phyloP scores from a whole-genome alignment of 2,329 filamentous ascomycete genomes.

The Aaosphaeria arxii region DNA sequence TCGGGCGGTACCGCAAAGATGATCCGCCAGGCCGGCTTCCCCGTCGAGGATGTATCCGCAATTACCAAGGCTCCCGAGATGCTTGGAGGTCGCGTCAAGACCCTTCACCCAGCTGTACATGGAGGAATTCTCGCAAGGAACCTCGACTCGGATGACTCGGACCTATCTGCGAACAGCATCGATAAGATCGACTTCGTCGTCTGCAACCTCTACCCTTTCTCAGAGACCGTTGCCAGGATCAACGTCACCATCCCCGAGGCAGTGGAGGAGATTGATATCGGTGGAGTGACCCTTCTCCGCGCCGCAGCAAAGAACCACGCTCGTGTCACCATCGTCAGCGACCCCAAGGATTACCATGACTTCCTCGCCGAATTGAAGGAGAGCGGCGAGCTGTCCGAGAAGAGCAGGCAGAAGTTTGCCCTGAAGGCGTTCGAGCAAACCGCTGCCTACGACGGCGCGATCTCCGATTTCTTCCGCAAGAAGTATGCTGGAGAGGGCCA shows the following conservation, averaged over 20 bases:
- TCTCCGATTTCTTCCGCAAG: slow-evolving; percentile 96
- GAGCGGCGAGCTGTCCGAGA: slow-evolving; percentile 78
- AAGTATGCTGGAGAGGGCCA: slow-evolving; percentile 84
- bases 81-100: slow-evolving; percentile 90
- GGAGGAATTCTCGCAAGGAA: slow-evolving; percentile 88
- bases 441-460: slow-evolving; percentile 91
- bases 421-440: slow-evolving; percentile 99
- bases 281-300: slow-evolving; percentile 88
- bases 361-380: slow-evolving; percentile 86
- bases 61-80: slow-evolving; percentile 96
- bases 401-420: slow-evolving; percentile 82
- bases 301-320: slow-evolving; percentile 98
- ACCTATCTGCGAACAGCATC: slow-evolving; percentile 59
- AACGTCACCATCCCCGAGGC: slow-evolving; percentile 96
- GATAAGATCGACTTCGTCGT: slow-evolving; percentile 51
- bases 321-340: slow-evolving; percentile 91
- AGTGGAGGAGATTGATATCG: slow-evolving; percentile 98
- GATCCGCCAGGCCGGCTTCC: slow-evolving; percentile 94
- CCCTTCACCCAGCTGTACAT: slow-evolving; percentile 85
- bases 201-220: slow-evolving; percentile 99
- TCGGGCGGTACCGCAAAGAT: slow-evolving; percentile 94
- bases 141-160: slow-evolving; percentile 93
- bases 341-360: slow-evolving; percentile 88
- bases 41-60: slow-evolving; percentile 96
- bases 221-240: slow-evolving; percentile 94